These are phyloP conservation scores for Hymenoscyphus fructigenus DNA, from an alignment of 2,329 filamentous ascomycete genomes.

Conservation along the genomic window DNA sequence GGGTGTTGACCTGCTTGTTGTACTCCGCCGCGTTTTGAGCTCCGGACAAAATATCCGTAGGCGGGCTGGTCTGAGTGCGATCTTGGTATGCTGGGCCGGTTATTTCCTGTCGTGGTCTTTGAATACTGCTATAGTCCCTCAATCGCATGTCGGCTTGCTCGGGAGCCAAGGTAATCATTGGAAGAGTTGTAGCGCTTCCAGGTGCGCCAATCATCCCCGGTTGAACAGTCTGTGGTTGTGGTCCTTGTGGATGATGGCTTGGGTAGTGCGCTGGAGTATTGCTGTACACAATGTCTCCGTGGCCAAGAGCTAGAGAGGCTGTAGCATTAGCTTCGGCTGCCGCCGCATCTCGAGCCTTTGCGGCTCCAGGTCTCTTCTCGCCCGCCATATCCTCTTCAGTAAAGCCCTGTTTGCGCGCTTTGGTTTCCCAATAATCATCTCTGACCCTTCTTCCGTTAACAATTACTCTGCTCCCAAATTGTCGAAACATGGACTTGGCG, in stretches of 20 bases:
- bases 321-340: conserved; percentile 61
- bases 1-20: conserved; percentile 79
- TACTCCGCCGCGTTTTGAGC: conserved; percentile 87
- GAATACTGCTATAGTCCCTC: conserved; percentile 80
- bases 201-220: conserved; percentile 68
- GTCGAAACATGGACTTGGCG: conserved; percentile 95
- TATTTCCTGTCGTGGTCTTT: conserved; percentile 85
- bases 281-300: conserved; percentile 85
- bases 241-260: conserved; percentile 55
- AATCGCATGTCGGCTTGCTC: conserved; percentile 75
- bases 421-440: conserved; percentile 98
- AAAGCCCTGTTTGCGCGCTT: conserved; percentile 95
- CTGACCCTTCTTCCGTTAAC: conserved; percentile 85
- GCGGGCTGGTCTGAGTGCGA: conserved; percentile 71
- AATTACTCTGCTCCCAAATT: conserved; percentile 94
- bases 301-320: conserved; percentile 58
- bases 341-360: conserved; percentile 81
- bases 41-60: conserved; percentile 79
- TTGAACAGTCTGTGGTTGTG: conserved; percentile 68
- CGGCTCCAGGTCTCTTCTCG: conserved; percentile 90
- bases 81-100: conserved; percentile 87
- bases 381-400: conserved; percentile 95
- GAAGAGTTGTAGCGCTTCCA: conserved; percentile 69
- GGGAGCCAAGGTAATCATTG: conserved; percentile 80
- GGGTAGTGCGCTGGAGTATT: conserved; percentile 67